Conservation (phyloP, 805 yeast species). For the Candida dendrica region DNA sequence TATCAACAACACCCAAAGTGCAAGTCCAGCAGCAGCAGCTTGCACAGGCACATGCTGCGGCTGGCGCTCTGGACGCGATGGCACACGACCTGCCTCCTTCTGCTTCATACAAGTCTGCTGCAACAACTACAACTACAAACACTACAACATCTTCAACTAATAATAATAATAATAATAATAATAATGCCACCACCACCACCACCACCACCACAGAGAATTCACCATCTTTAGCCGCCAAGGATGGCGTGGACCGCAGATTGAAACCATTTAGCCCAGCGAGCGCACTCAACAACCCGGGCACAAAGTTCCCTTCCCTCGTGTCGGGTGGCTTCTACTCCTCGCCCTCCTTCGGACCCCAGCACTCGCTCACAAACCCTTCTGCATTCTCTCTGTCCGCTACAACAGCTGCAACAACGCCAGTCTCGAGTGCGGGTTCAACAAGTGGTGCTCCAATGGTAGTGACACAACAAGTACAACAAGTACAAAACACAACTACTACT, state of each 20-base stretch:
- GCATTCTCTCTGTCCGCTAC: constrained; percentile 14
- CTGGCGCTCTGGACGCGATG: constrained; percentile 19
- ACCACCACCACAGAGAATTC: too few relatives aligned
- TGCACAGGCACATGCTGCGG: constrained; percentile 22
- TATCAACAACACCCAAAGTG: constrained; percentile 36
- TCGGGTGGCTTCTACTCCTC: constrained; percentile 24
- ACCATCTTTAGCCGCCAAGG: not conserved
- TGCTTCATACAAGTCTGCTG: not conserved
- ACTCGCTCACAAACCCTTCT: constrained; percentile 20
- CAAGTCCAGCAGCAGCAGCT: constrained; percentile 27
- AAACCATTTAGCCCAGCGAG: not conserved
- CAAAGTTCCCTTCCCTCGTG: constrained; percentile 15
- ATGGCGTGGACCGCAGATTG: not conserved
- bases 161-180: too few relatives aligned
- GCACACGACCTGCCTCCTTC: constrained; percentile 3
- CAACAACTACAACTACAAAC: too few relatives aligned
- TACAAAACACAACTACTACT: constrained; percentile 1
- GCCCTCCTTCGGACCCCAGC: constrained; percentile 42
- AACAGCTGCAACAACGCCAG: not conserved
- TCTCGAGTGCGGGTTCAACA: not conserved
- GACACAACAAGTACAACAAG: constrained; percentile 5
- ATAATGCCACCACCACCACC: too few relatives aligned
- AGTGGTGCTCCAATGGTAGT: not conserved
- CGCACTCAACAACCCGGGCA: not conserved
- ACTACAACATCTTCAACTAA: too few relatives aligned